A percentile compares a stretch with the other conserved stretches of the same genome.
Conservation (phyloP, 2,329 filamentous ascomycete species). For the Colletotrichum viniferum region DNA sequence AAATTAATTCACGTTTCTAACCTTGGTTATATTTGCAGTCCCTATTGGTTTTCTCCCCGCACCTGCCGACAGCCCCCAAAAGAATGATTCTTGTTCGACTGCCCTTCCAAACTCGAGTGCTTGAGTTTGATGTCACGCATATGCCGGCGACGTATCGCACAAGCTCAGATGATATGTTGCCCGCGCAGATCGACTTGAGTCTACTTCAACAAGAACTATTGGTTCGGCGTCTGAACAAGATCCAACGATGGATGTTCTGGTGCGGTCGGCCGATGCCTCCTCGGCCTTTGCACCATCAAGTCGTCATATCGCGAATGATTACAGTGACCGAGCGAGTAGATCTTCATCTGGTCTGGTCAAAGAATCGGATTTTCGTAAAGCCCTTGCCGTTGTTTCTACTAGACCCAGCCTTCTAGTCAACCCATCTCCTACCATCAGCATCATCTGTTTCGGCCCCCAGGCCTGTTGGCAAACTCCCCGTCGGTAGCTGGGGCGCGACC, state of each 20-base stretch:
- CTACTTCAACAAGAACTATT: neutral
- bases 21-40: too few relatives aligned
- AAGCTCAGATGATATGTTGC: fast-evolving
- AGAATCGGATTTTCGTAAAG: neutral
- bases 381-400: neutral
- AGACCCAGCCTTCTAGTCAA: neutral
- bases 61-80: too few relatives aligned
- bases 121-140: fast-evolving
- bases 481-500: neutral
- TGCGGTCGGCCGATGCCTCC: neutral
- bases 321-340: neutral
- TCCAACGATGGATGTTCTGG: neutral
- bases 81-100: too few relatives aligned
- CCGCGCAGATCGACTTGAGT: fast-evolving
- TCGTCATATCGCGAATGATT: neutral
- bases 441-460: neutral
- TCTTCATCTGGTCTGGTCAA: neutral
- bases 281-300: neutral
- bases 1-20: too few relatives aligned
- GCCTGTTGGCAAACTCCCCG: neutral
- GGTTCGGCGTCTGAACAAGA: neutral
- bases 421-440: neutral
- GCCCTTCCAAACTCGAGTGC: neutral
- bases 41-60: too few relatives aligned
- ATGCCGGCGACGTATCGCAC: neutral